Base-by-base conservation (phyloP, 208 protist genomes). In the Crithidia mellificae region DNA sequence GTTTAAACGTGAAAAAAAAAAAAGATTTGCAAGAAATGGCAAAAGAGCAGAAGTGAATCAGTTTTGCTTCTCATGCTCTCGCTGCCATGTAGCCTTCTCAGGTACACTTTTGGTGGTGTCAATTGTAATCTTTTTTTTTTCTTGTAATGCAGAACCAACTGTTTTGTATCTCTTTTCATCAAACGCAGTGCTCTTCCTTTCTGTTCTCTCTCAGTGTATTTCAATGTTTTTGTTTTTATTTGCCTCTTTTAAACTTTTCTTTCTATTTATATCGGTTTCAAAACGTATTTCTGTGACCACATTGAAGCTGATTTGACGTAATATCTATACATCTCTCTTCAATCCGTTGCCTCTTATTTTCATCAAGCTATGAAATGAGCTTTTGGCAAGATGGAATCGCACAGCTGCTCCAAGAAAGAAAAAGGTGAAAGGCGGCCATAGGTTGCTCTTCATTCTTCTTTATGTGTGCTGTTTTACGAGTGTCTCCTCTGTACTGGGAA, bases 171-270 rank as follows among this genome's bases (percentile, higher is more conserved):
- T 46, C 8, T 46, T 46, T 46, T 20, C 41, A 20, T 46, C n/a
- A 15, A 46, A n/a, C 41, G 41, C 41, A 46, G 41, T 46, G 12
- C 17, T 15, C 41, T 19, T 17, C 50, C 50, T 41, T 51, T 38
- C n/a, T n/a, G n/a, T n/a, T n/a, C n/a, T n/a, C n/a, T n/a, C n/a
- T n/a, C n/a, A n/a, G n/a, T 19, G 36, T 69, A 14, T 51, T 38
- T 51, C n/a, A 15, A 32, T n/a, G 17, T 24, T 15, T 50, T 43
- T 57, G n/a, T n/a, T n/a, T n/a, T n/a, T n/a, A n/a, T 32, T 43
- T 8, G 9, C 15, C 36, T 41, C 52, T 68, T 64, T 52, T 39
- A 4, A n/a, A n/a, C n/a, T n/a, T 41, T 55, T 53, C n/a, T 11
- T 36, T 38, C 20, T 47, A n/a, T 12, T 46, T 17, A 19, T 52